Base-by-base conservation (phyloP, 2,329 filamentous ascomycete genomes). In the Cladosporium sp. region DNA sequence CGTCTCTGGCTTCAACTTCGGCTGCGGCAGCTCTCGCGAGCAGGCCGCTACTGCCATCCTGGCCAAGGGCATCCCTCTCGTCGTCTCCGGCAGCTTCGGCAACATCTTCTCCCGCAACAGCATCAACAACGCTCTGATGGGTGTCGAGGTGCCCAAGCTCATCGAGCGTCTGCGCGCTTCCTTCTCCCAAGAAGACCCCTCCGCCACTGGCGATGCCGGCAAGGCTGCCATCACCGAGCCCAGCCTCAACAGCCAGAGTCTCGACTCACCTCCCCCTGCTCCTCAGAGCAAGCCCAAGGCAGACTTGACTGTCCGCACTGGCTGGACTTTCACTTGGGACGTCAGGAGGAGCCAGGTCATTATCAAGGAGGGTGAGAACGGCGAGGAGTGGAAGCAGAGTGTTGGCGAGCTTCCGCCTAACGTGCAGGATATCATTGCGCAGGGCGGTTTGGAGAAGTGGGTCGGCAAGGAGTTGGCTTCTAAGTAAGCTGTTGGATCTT, bases 31-130 rank as follows among this genome's bases (percentile, higher is more conserved):
- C 59, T 91, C 86, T 1, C 80, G 92, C 57, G 92, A 97, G 73
- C 90, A 96, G 73, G 91, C 91, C 5, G 92, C 92, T 0, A 97
- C 93, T 0, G 88, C 92, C 0, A 88, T 96, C 58, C 79, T 96
- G 1, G 90, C 91, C 15, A 90, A 88, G 75, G 74, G 87, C 65
- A 92, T 95, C 60, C 88, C 88, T 0, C 82, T 96, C 2, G 89
- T 96, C 1, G 85, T 95, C 0, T 82, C 88, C 0, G 89, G 88
- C 50, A 92, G 86, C 74, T 92, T 96, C 67, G 85, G 88, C 58
- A 94, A 91, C 75, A 95, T 93, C 71, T 96, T 94, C 71, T 81
- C 80, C 67, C 78, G 90, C 3, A 92, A 91, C 75, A 84, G 82
- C 69, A 90, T 92, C 76, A 92, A 92, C 75, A 92, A 92, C 65